Evolutionary conservation across 106 monocot genomes (phyloP), one percentile per base, ranked within the genome.

Genomic region (Platanthera guangdongensis): DNA sequence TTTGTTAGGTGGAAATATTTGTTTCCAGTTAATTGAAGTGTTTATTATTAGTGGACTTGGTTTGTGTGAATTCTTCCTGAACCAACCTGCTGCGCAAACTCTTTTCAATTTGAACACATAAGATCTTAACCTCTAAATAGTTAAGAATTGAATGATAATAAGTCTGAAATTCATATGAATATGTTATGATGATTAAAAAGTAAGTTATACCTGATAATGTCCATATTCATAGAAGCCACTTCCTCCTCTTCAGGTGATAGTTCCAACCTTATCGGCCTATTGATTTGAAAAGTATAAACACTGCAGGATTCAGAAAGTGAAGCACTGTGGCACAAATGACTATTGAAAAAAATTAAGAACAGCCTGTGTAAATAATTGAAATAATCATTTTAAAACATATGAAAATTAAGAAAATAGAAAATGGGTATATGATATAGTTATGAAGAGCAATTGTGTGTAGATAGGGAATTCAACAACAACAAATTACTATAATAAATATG

Each of bases 171-270:
- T 72, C 5, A 72, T 9, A 19, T 72, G 22, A 72, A 51, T 51
- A 71, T 47, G 45, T 28, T 5, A 21, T 51, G 18, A 14, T 16
- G 69, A 16, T 12, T 19, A 68, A 62, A 77, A 6, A 65, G 10
- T 57, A 32, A 59, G 70, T 10, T 55, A 76, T 89, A 99, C 99
- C 94, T 99, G 72, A 99, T 90, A 71, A 81, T 80, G 63, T 82
- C 87, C 88, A 88, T 85, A 74, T 99, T 78, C 89, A 92, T 88
- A 47, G 94, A 90, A 84, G 80, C 85, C 75, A 88, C 80, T 51
- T 92, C 81, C 87, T 99, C 94, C 77, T 99, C 99, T 80, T 94
- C 99, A 39, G 99, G 99, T 71, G 99, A 94, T 62, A 99, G 83
- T 47, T 99, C 94, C 87, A 99, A 85, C 73, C 86, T 88, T 62